Evolutionary conservation across 768 basidiomycete genomes (phyloP).

Genomic region (Pisolithus marmoratus): DNA sequence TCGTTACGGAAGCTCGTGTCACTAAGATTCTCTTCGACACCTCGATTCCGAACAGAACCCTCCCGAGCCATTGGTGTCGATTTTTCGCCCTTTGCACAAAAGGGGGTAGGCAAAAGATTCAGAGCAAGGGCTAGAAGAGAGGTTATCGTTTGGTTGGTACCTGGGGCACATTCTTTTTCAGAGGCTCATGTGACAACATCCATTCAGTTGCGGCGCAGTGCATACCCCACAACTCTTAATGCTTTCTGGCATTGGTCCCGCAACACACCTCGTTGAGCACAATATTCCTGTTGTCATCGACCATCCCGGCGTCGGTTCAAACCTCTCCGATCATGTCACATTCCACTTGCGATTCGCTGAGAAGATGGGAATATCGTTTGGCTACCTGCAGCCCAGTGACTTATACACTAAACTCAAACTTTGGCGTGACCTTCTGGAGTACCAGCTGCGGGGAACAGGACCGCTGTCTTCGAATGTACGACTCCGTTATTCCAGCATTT

Average conservation of each 20-base stretch:
- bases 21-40: constrained; percentile 54
- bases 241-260: constrained; percentile 75
- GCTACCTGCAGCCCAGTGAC: constrained; percentile 29
- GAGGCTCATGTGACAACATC: background rate
- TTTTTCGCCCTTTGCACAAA: constrained; percentile 35
- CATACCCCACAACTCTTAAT: constrained; percentile 66
- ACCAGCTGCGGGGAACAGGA: constrained; percentile 41
- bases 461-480: constrained; percentile 50
- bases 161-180: background rate
- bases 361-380: constrained; percentile 39
- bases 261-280: constrained; percentile 44
- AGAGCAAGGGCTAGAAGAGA: constrained; percentile 49
- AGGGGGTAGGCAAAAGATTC: constrained; percentile 33
- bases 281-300: constrained; percentile 54
- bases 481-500: background rate
- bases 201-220: constrained; percentile 50
- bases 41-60: constrained; percentile 20
- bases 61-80: constrained; percentile 59
- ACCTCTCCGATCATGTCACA: constrained; percentile 66
- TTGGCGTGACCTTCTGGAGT: constrained; percentile 34
- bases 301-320: constrained; percentile 67
- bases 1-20: constrained; percentile 50
- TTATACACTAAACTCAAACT: constrained; percentile 20
- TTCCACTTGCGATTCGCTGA: constrained; percentile 50
- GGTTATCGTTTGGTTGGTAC: constrained; percentile 53